Evolutionary conservation across 306 rosid genomes (phyloP).

Genomic region (Bauhinia variegata): DNA sequence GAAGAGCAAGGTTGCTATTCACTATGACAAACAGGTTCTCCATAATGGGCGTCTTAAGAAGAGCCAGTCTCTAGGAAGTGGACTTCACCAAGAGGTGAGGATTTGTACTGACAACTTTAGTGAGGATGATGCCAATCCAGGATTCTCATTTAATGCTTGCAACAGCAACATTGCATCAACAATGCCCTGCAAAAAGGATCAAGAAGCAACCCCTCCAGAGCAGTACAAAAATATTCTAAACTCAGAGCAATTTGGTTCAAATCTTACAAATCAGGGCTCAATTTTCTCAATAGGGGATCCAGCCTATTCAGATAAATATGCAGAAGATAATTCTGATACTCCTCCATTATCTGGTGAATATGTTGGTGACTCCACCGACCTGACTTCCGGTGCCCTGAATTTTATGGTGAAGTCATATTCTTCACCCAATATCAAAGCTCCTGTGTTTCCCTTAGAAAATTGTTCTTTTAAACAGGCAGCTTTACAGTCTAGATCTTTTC

Average conservation of each 20-base stretch:
- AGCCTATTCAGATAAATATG: constrained; percentile 55
- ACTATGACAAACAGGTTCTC: constrained; percentile 31
- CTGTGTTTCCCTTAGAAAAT: constrained; percentile 38
- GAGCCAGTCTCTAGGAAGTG: constrained; percentile 70
- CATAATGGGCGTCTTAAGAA: constrained; percentile 48
- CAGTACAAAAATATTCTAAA: constrained; percentile 31
- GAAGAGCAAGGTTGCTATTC: constrained; percentile 39
- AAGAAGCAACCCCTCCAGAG: constrained; percentile 42
- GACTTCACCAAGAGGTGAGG: constrained; percentile 50
- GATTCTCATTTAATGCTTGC: constrained; percentile 44
- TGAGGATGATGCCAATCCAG: constrained; percentile 52
- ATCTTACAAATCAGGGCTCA: constrained; percentile 44
- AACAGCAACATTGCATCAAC: constrained; percentile 34
- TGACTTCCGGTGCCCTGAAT: constrained; percentile 27
- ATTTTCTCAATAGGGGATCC: constrained; percentile 58
- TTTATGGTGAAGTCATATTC: constrained; percentile 63
- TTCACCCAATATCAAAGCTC: constrained; percentile 54
- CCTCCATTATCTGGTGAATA: constrained; percentile 45
- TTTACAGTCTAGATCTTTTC: constrained; percentile 65
- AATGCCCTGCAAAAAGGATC: constrained; percentile 39
- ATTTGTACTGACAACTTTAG: constrained; percentile 34
- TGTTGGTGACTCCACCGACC: constrained; percentile 47
- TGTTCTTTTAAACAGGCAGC: constrained; percentile 30
- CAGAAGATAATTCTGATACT: constrained; percentile 49
- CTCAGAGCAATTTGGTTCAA: constrained; percentile 41